These are phyloP conservation scores for Trypanosoma vivax DNA, from an alignment of 208 protist genomes.

Conservation along the genomic window DNA sequence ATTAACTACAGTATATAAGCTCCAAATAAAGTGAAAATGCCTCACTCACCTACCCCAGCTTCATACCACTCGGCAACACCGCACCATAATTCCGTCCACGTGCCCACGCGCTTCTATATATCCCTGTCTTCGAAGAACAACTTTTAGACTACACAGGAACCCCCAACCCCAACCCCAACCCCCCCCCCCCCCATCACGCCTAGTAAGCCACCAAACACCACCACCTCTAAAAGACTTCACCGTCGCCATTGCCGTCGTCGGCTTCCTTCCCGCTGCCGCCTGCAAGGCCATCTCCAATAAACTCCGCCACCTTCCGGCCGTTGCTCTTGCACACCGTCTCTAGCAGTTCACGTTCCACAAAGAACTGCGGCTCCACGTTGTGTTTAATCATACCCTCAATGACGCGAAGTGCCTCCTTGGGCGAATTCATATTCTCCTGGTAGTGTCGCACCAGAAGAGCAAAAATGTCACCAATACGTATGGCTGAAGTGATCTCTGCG, in stretches of 20 bases:
- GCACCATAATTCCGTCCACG: too few species aligned
- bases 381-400: constrained; percentile 91
- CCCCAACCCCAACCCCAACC: too few species aligned
- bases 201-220: too few species aligned
- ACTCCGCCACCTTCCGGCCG: constrained; percentile 47
- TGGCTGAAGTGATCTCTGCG: constrained; percentile 52
- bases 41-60: too few species aligned
- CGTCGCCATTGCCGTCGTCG: constrained; percentile 9
- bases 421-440: constrained; percentile 63
- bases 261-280: constrained; percentile 2
- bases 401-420: constrained; percentile 80
- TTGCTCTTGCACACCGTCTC: constrained; percentile 78
- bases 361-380: constrained; percentile 78
- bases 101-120: too few species aligned
- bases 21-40: too few species aligned
- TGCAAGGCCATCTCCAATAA: constrained; percentile 23
- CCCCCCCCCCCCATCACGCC: too few species aligned
- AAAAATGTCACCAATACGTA: constrained; percentile 94
- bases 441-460: constrained; percentile 93
- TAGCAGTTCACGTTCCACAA: constrained; percentile 84
- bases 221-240: constrained; percentile 13
- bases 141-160: too few species aligned
- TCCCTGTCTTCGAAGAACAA: too few species aligned
- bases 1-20: too few species aligned
- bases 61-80: too few species aligned